Evolutionary conservation across 306 rosid genomes (phyloP).

Genomic region (Pueraria montana): DNA sequence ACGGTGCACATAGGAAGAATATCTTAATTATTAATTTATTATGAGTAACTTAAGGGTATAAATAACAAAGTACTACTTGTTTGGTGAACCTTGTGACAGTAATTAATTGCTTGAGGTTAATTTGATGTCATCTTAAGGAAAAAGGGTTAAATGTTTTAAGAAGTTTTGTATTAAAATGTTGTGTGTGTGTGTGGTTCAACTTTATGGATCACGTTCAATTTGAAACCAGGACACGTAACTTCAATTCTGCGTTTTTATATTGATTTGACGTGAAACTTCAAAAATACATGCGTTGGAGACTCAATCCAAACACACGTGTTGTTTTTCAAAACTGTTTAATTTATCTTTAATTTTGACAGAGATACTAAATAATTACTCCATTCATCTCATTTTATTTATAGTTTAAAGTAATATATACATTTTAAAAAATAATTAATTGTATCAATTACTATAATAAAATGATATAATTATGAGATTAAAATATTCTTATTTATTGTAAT

Average conservation of each 20-base stretch:
- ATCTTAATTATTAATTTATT: not conserved
- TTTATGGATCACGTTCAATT: not conserved
- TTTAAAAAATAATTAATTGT: not conserved
- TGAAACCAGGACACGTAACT: not conserved
- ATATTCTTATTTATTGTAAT: not conserved
- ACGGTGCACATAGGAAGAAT: not conserved
- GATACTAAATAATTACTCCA: not conserved
- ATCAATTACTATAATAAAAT: not conserved
- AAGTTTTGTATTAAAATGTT: not conserved
- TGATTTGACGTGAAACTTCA: not conserved
- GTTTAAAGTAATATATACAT: too few species aligned
- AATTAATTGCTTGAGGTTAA: not conserved
- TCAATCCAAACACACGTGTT: not conserved
- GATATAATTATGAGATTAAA: not conserved
- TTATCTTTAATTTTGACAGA: not conserved
- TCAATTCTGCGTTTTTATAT: not conserved
- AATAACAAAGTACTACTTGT: not conserved
- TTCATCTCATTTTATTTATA: not conserved
- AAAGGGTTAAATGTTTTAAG: not conserved
- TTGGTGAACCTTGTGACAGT: not conserved
- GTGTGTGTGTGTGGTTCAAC: not conserved
- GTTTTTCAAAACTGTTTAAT: not conserved
- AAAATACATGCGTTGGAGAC: not conserved
- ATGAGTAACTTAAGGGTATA: constrained; percentile 3
- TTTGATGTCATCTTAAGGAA: constrained; percentile 1